These are phyloP conservation scores for Termitomyces sp. DNA, from an alignment of 768 basidiomycete species.

Conservation along the genomic window DNA sequence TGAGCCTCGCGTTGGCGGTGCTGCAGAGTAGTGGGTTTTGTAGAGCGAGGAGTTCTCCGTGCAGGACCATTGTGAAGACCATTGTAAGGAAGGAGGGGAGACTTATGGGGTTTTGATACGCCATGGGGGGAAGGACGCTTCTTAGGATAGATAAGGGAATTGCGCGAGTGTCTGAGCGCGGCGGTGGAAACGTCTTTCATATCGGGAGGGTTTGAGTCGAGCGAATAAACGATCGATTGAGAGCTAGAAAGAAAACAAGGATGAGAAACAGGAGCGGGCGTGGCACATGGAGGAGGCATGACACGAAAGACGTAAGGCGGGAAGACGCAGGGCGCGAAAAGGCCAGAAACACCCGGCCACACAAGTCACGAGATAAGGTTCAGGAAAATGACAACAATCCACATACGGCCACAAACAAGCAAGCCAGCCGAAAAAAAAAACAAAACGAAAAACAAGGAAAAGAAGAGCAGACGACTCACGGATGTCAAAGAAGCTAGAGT, in stretches of 20 bases:
- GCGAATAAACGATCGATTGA: slow-evolving; percentile 38
- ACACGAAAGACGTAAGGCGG: slow-evolving; percentile 14
- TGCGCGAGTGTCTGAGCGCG: slow-evolving; percentile 56
- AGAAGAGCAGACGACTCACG: slow-evolving; percentile 27
- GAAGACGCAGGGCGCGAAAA: neutral
- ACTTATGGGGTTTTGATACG: slow-evolving; percentile 62
- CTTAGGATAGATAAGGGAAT: slow-evolving; percentile 70
- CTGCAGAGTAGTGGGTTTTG: slow-evolving; percentile 52
- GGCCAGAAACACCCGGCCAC: neutral
- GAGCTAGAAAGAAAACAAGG: slow-evolving; percentile 27
- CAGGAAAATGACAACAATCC: slow-evolving; percentile 7
- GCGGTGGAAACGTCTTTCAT: slow-evolving; percentile 77
- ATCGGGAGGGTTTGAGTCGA: slow-evolving; percentile 39
- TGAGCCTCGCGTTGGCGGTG: slow-evolving; percentile 70
- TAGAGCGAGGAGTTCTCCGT: slow-evolving; percentile 62
- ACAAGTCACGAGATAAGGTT: slow-evolving; percentile 13
- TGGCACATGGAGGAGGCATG: slow-evolving; percentile 17
- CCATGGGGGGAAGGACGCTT: slow-evolving; percentile 83
- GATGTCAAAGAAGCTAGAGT: slow-evolving; percentile 24
- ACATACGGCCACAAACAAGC: neutral
- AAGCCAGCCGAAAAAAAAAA: neutral
- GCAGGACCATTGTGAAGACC: slow-evolving; percentile 42
- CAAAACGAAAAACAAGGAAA: neutral
- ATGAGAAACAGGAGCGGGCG: slow-evolving; percentile 17
- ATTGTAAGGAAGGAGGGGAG: slow-evolving; percentile 46